Percentiles rank a stretch among this genome's conserved stretches.
phyloP scores from a whole-genome alignment of 306 rosid genomes.

The Prunus campanulata region DNA sequence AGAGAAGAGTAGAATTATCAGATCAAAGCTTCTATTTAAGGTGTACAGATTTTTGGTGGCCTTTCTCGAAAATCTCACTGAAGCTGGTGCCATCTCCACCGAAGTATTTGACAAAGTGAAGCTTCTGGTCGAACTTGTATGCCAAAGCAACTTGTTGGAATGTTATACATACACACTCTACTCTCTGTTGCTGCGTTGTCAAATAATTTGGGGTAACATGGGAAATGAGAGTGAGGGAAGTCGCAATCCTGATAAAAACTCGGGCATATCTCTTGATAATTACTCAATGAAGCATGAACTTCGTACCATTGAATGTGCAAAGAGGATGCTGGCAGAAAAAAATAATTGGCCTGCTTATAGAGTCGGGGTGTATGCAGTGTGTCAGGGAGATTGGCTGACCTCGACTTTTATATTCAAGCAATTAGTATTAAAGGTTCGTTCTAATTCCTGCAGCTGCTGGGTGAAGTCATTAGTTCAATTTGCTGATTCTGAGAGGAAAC shows the following conservation, averaged over 20 bases:
- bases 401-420: constrained; percentile 40
- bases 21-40: constrained; percentile 31
- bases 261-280: constrained; percentile 9
- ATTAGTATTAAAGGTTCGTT: constrained; percentile 32
- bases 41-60: constrained; percentile 43
- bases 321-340: constrained; percentile 31
- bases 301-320: constrained; percentile 30
- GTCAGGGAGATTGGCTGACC: constrained; percentile 54
- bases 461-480: constrained; percentile 46
- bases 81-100: constrained; percentile 24
- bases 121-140: constrained; percentile 41
- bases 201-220: constrained; percentile 39
- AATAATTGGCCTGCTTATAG: constrained; percentile 51
- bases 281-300: constrained; percentile 33
- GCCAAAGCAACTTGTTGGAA: constrained; percentile 43
- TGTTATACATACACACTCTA: constrained; percentile 34
- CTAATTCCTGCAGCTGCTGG: constrained; percentile 43
- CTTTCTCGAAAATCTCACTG: constrained; percentile 42
- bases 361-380: constrained; percentile 40
- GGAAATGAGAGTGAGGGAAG: constrained; percentile 26
- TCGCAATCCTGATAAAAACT: neutral
- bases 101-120: constrained; percentile 37
- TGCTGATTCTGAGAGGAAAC: constrained; percentile 43
- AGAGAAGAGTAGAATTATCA: constrained; percentile 18
- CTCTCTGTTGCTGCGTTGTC: constrained; percentile 45